Conservation (phyloP, 495 filamentous ascomycete species). For the Bombardia bombarda region DNA sequence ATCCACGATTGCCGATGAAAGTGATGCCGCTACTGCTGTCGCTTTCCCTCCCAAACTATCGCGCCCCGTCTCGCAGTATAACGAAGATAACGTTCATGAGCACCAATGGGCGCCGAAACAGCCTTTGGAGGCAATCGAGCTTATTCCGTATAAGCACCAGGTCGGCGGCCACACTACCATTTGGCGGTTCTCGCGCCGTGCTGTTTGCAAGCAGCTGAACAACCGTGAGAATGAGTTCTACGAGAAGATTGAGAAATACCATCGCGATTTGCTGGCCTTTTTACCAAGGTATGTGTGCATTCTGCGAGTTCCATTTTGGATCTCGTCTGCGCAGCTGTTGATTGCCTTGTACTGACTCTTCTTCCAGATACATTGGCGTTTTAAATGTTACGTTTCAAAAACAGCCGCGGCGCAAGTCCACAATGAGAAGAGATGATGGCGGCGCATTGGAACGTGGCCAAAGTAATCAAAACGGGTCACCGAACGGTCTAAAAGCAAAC, state of each 20-base stretch:
- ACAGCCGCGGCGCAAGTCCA: constrained; percentile 59
- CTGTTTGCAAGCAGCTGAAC: constrained; percentile 96
- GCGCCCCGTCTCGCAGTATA: constrained; percentile 28
- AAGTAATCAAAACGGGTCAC: constrained; percentile 2
- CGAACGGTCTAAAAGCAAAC: constrained; percentile 9
- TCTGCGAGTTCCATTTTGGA: neutral
- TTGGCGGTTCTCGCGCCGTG: constrained; percentile 88
- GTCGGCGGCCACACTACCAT: constrained; percentile 94
- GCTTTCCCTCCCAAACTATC: constrained; percentile 19
- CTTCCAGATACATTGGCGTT: constrained; percentile 82
- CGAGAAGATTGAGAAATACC: constrained; percentile 82
- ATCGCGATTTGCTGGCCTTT: constrained; percentile 84
- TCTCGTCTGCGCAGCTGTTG: too few species aligned
- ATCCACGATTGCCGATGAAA: constrained; percentile 31
- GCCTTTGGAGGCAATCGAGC: constrained; percentile 83
- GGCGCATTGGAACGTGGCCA: constrained; percentile 10
- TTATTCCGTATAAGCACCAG: constrained; percentile 95
- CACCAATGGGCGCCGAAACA: constrained; percentile 41
- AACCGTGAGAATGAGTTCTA: constrained; percentile 98
- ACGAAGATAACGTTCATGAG: constrained; percentile 40
- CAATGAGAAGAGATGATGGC: constrained; percentile 34
- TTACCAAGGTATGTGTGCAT: constrained; percentile 70
- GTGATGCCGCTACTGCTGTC: constrained; percentile 19
- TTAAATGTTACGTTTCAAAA: constrained; percentile 96
- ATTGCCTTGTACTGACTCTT: neutral